A percentile compares a stretch with the other conserved stretches of the same genome.
phyloP scores from a whole-genome alignment of 352 stramenopile genomes.

The Halophytophthora polymorphica region DNA sequence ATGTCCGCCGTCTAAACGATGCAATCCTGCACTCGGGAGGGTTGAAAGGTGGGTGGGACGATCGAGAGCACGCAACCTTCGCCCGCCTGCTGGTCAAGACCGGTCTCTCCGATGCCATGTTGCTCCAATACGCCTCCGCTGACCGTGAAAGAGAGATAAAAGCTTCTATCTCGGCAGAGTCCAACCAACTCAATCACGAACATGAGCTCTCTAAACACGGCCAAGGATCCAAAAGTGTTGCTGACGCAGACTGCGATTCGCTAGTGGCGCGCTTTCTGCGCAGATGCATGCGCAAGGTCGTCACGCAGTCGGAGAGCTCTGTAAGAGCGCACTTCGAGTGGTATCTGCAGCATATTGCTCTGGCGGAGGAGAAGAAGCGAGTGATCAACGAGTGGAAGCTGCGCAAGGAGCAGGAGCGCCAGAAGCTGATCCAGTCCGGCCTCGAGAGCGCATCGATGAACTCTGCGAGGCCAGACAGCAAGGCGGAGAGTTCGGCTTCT shows the following conservation, averaged over 20 bases:
- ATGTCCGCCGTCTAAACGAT: slow-evolving; percentile 50
- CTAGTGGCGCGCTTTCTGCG: slow-evolving; percentile 43
- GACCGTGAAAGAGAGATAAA: slow-evolving; percentile 3
- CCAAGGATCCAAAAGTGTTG: background rate
- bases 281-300: slow-evolving; percentile 47
- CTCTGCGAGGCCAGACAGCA: background rate
- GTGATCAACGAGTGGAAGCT: slow-evolving; percentile 56
- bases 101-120: slow-evolving; percentile 39
- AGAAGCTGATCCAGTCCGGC: slow-evolving; percentile 39
- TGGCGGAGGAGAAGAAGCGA: slow-evolving; percentile 61
- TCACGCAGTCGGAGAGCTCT: slow-evolving; percentile 50
- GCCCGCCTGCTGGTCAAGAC: slow-evolving; percentile 36
- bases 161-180: too few species aligned
- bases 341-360: slow-evolving; percentile 51
- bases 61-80: slow-evolving; percentile 50
- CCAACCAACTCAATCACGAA: too few species aligned
- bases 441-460: slow-evolving; percentile 21
- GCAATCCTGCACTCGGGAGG: slow-evolving; percentile 53
- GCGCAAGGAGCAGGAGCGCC: slow-evolving; percentile 42
- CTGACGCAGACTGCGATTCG: slow-evolving; percentile 35
- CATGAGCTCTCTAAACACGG: slow-evolving; percentile 3
- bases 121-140: slow-evolving; percentile 28
- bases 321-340: slow-evolving; percentile 67
- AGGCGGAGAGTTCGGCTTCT: background rate
- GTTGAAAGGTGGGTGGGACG: slow-evolving; percentile 56